A percentile compares a stretch with the other conserved stretches of the same genome.
phyloP scores from a whole-genome alignment of 2,329 filamentous ascomycete species.

The Monilinia fructicola region DNA sequence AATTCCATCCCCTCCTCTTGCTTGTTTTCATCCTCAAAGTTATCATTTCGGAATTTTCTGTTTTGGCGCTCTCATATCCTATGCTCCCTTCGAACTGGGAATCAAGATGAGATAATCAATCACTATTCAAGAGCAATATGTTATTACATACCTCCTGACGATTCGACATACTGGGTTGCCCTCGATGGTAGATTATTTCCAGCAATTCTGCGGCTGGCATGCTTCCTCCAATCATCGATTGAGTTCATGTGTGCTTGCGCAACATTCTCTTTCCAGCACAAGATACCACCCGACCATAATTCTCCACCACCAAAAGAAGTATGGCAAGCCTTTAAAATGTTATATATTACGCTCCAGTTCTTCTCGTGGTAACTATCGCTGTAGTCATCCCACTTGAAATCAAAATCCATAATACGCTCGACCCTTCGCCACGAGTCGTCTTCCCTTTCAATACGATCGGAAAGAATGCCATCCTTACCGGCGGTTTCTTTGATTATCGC shows the following conservation, averaged over 20 bases:
- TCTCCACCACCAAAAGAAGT: slow-evolving; percentile 1
- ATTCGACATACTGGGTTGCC: too few species aligned
- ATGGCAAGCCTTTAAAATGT: neutral
- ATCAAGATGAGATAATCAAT: too few species aligned
- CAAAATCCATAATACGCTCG: neutral
- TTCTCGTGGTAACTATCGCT: neutral
- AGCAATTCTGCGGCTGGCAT: neutral
- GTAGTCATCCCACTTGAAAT: neutral
- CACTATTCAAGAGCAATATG: too few species aligned
- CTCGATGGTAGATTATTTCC: too few species aligned
- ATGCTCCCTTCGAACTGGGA: too few species aligned
- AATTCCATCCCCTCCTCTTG: too few species aligned
- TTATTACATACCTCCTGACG: too few species aligned
- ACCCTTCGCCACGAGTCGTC: neutral
- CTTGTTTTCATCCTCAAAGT: too few species aligned
- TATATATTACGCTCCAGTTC: neutral
- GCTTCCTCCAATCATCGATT: neutral
- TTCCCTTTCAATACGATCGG: neutral
- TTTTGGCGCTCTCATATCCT: too few species aligned
- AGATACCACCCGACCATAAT: neutral
- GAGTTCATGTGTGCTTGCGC: neutral
- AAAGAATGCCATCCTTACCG: neutral
- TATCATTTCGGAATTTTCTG: too few species aligned
- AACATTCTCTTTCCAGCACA: slow-evolving; percentile 1
- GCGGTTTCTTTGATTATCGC: neutral